Percentiles rank a stretch among this genome's conserved stretches.
phyloP scores from a whole-genome alignment of 225 moss, liverwort and hornwort species.

The Asterella californica region DNA sequence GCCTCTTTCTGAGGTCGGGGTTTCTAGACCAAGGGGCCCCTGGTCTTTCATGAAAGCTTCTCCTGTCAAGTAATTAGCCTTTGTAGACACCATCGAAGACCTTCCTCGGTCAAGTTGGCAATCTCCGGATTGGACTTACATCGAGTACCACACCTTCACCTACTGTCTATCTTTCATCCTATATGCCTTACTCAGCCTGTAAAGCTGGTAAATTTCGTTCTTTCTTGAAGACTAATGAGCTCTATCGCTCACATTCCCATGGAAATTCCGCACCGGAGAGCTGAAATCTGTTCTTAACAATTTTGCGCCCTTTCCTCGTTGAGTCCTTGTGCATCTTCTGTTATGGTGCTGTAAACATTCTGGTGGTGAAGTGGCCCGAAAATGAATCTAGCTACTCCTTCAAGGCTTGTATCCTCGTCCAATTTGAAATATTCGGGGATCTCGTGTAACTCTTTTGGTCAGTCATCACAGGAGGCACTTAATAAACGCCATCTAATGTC shows the following conservation, averaged over 20 bases:
- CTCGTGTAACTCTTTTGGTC: not conserved
- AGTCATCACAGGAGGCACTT: not conserved
- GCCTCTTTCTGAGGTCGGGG: not conserved
- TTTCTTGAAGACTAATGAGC: not conserved
- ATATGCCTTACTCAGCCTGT: not conserved
- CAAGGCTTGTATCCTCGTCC: not conserved
- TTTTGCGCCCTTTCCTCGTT: not conserved
- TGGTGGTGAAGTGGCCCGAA: not conserved
- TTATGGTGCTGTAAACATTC: not conserved
- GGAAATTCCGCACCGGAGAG: not conserved
- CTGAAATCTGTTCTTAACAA: not conserved
- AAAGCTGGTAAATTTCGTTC: not conserved
- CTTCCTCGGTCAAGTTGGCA: not conserved
- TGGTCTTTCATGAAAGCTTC: not conserved
- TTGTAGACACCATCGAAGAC: not conserved
- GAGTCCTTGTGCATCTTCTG: not conserved
- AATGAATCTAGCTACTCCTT: not conserved
- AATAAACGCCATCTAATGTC: not conserved
- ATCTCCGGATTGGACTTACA: not conserved
- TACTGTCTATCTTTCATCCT: not conserved
- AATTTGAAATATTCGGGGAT: not conserved
- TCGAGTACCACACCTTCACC: not conserved
- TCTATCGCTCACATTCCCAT: not conserved
- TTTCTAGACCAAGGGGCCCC: not conserved
- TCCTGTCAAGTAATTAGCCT: not conserved